A percentile compares a stretch with the other conserved stretches of the same genome.
phyloP scores from a whole-genome alignment of 73 alveolate genomes.

The Tetrahymena thermophila region DNA sequence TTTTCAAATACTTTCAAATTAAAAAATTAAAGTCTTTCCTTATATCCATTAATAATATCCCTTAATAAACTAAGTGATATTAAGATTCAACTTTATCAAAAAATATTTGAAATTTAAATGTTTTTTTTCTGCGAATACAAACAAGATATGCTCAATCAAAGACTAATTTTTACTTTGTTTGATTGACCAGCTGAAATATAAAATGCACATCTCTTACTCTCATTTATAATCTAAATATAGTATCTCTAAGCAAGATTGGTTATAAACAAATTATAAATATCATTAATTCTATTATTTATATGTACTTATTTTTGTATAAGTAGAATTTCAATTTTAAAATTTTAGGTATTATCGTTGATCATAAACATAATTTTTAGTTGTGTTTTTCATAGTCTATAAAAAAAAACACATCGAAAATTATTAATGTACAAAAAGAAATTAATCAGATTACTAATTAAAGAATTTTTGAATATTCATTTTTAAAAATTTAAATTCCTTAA shows the following conservation, averaged over 20 bases:
- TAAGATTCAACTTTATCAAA: background rate
- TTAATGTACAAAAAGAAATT: background rate
- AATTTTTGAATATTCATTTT: background rate
- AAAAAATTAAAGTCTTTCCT: background rate
- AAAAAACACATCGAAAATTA: background rate
- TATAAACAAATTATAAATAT: too few species aligned
- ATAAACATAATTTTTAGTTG: background rate
- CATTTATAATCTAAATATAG: background rate
- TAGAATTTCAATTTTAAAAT: background rate
- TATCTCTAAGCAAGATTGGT: too few species aligned
- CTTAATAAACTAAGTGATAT: background rate
- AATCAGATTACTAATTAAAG: background rate
- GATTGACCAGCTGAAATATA: background rate
- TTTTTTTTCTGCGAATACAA: background rate
- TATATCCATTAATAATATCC: background rate
- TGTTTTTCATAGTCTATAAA: background rate
- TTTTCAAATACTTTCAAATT: background rate
- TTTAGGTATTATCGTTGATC: background rate
- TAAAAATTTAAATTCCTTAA: background rate
- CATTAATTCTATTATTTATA: background rate
- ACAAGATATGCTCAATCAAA: background rate
- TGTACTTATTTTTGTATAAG: background rate
- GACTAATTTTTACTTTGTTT: background rate
- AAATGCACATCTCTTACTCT: background rate
- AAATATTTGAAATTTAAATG: background rate